Evolutionary conservation across 2,329 filamentous ascomycete species (phyloP).

Genomic region (Capronia coronata): DNA sequence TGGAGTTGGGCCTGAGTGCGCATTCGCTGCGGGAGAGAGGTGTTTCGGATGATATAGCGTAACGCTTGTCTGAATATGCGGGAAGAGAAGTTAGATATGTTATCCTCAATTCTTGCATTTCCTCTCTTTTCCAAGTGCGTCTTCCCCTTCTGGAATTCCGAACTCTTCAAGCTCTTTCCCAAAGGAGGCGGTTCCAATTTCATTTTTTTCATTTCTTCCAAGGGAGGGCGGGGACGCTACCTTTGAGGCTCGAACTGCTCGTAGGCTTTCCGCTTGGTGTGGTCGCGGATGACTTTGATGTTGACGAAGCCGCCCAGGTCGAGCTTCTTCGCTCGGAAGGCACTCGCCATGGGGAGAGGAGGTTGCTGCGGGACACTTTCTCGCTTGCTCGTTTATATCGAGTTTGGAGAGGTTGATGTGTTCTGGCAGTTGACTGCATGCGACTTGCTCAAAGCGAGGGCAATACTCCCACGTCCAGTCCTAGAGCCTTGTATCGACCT

Average conservation of each 20-base stretch:
- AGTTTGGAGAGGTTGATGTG: too few species aligned
- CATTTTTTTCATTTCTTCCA: too few species aligned
- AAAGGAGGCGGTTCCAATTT: too few species aligned
- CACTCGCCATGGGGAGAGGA: not conserved
- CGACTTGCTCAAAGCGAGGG: too few species aligned
- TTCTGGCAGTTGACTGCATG: too few species aligned
- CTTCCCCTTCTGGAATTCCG: too few species aligned
- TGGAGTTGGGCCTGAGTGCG: constrained; percentile 90
- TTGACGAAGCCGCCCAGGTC: constrained; percentile 86
- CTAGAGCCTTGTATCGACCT: too few species aligned
- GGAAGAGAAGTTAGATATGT: not conserved
- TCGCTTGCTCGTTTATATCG: too few species aligned
- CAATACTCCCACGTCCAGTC: too few species aligned
- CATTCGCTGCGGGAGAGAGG: constrained; percentile 69
- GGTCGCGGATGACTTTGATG: constrained; percentile 79
- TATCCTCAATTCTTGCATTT: constrained; percentile 10
- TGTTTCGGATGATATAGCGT: constrained; percentile 90
- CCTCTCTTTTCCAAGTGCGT: too few species aligned
- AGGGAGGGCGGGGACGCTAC: constrained; percentile 42
- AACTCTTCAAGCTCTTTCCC: constrained; percentile 8
- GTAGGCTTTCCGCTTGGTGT: constrained; percentile 93
- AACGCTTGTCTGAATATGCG: constrained; percentile 67
- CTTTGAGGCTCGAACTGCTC: constrained; percentile 80
- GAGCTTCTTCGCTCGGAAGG: constrained; percentile 78
- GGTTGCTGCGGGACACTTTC: too few species aligned